These are phyloP conservation scores for Phanerochaete carnosa DNA, from an alignment of 768 basidiomycete genomes.

Conservation along the genomic window DNA sequence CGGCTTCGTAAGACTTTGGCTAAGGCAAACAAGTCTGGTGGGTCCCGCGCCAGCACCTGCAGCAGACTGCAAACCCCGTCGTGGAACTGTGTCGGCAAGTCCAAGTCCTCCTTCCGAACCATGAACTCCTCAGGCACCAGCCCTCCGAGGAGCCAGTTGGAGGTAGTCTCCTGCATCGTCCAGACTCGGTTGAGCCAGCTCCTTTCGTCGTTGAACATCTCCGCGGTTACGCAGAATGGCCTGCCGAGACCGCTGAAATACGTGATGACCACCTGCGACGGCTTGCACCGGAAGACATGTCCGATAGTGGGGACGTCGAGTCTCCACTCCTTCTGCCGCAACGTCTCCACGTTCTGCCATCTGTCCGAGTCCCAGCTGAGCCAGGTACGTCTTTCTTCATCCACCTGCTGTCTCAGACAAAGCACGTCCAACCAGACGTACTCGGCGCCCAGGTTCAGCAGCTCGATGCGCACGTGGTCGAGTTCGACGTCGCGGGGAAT, in stretches of 20 bases:
- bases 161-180: conserved; percentile 2
- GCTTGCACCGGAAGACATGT: background rate
- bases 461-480: conserved; percentile 5
- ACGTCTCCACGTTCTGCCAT: background rate
- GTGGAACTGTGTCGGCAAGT: background rate
- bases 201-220: background rate
- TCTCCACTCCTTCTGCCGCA: conserved; percentile 2
- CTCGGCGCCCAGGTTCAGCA: conserved; percentile 1
- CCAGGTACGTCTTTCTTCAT: background rate
- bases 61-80: background rate
- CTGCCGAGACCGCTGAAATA: conserved; percentile 1
- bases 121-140: background rate
- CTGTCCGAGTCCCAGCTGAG: background rate
- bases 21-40: background rate
- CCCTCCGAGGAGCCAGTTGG: background rate
- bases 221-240: background rate
- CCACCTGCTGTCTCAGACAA: background rate
- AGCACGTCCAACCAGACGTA: conserved; percentile 7
- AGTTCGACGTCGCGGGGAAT: background rate
- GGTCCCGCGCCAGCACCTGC: background rate
- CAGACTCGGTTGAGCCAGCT: conserved; percentile 6
- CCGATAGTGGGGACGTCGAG: conserved; percentile 5
- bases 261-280: background rate
- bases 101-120: background rate
- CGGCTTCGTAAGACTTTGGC: background rate